Percentiles rank a stretch among this genome's conserved stretches.
These are phyloP conservation scores for Cryptosporidium andersoni DNA, from an alignment of 169 alveolate genomes.

Conservation along the genomic window DNA sequence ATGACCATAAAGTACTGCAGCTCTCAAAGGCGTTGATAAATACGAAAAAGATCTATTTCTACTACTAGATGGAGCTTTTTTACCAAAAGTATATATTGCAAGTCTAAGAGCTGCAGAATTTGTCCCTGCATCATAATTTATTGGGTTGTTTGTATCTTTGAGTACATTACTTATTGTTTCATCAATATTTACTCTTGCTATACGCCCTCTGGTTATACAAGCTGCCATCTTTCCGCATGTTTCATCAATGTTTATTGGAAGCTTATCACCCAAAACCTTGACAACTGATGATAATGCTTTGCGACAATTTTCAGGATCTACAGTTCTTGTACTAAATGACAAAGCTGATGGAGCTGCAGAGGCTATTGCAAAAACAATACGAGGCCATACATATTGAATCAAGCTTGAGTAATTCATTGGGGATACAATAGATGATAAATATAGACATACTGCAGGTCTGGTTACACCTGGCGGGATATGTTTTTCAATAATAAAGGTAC, in stretches of 20 bases:
- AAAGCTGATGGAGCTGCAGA: slow-evolving; percentile 61
- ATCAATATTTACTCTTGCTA: slow-evolving; percentile 61
- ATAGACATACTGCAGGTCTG: slow-evolving; percentile 66
- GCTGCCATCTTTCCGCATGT: slow-evolving; percentile 69
- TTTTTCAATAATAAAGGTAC: slow-evolving; percentile 60
- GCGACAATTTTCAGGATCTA: slow-evolving; percentile 68
- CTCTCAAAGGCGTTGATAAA: slow-evolving; percentile 68
- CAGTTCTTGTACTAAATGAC: slow-evolving; percentile 52
- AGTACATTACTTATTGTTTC: slow-evolving; percentile 59
- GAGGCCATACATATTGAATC: slow-evolving; percentile 59
- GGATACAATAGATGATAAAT: slow-evolving; percentile 52
- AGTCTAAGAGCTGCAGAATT: slow-evolving; percentile 61
- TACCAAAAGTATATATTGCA: slow-evolving; percentile 39
- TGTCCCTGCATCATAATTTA: slow-evolving; percentile 38
- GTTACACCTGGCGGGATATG: slow-evolving; percentile 70
- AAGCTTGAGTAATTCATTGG: slow-evolving; percentile 61
- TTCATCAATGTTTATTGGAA: slow-evolving; percentile 60
- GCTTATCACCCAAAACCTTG: slow-evolving; percentile 47
- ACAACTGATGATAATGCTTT: slow-evolving; percentile 30
- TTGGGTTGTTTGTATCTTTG: slow-evolving; percentile 11
- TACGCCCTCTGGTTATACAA: slow-evolving; percentile 39
- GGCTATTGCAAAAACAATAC: slow-evolving; percentile 46
- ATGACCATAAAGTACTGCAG: slow-evolving; percentile 48
- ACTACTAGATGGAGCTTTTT: slow-evolving; percentile 53
- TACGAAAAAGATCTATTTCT: slow-evolving; percentile 28